A percentile compares a stretch with the other conserved stretches of the same genome.
phyloP scores from a whole-genome alignment of 768 basidiomycete species.

The Suillus hirtellus region DNA sequence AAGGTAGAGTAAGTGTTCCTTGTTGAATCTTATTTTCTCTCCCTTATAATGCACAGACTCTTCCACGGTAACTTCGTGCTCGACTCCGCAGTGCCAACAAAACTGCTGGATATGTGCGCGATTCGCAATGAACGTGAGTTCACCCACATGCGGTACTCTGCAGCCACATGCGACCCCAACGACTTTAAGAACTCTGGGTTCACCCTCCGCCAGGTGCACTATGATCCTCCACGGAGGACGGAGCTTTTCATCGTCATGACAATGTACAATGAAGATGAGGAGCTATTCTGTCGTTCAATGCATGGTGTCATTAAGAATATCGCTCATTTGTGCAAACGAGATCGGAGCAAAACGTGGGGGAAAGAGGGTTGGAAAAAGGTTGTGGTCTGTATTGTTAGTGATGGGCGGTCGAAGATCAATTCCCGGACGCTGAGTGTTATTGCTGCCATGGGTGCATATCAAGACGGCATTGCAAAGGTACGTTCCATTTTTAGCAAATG shows the following conservation, averaged over 20 bases:
- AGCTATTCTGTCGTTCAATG: slow-evolving; percentile 90
- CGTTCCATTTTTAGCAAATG: slow-evolving; percentile 16
- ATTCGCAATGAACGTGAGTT: slow-evolving; percentile 83
- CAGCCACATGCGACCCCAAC: slow-evolving; percentile 95
- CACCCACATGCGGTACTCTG: slow-evolving; percentile 94
- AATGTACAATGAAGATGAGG: slow-evolving; percentile 96
- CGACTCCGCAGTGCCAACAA: slow-evolving; percentile 88
- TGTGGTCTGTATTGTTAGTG: slow-evolving; percentile 89
- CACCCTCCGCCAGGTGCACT: slow-evolving; percentile 86
- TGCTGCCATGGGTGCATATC: slow-evolving; percentile 92
- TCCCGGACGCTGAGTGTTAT: slow-evolving; percentile 81
- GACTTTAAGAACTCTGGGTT: slow-evolving; percentile 82
- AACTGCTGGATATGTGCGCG: slow-evolving; percentile 82
- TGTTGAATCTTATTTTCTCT: neutral
- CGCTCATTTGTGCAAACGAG: slow-evolving; percentile 82
- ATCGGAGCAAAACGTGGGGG: slow-evolving; percentile 92
- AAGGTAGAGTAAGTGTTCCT: slow-evolving; percentile 69
- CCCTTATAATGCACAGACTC: slow-evolving; percentile 42
- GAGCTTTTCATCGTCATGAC: slow-evolving; percentile 98
- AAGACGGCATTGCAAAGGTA: slow-evolving; percentile 89
- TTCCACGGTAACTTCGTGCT: slow-evolving; percentile 94
- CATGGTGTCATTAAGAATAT: slow-evolving; percentile 96
- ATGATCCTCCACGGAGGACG: slow-evolving; percentile 87
- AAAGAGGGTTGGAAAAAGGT: slow-evolving; percentile 99
- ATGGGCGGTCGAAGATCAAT: slow-evolving; percentile 85